These are phyloP conservation scores for Agrocybe pediades DNA, from an alignment of 768 basidiomycete genomes.

Conservation along the genomic window DNA sequence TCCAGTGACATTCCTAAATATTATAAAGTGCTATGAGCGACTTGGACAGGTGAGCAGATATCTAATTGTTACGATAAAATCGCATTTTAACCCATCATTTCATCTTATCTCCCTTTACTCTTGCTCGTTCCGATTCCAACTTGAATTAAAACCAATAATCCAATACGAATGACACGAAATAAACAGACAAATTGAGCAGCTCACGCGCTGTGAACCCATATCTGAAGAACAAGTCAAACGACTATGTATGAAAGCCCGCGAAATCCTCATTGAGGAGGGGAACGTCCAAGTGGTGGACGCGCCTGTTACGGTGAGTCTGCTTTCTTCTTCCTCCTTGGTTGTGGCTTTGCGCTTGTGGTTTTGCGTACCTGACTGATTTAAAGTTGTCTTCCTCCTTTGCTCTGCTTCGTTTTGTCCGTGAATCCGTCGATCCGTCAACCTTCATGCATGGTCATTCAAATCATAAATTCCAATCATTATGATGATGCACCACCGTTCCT, in stretches of 20 bases:
- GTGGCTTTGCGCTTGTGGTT: constrained; percentile 4
- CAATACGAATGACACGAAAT: no score
- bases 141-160: no score
- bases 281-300: constrained; percentile 97
- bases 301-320: constrained; percentile 81
- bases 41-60: constrained; percentile 52
- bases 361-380: constrained; percentile 1
- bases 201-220: constrained; percentile 92
- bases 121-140: background rate
- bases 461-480: background rate
- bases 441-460: background rate
- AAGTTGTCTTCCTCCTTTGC: background rate
- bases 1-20: background rate
- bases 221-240: constrained; percentile 95
- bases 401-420: background rate
- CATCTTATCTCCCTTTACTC: background rate
- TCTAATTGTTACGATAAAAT: background rate
- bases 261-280: constrained; percentile 96
- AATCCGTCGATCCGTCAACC: background rate
- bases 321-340: constrained; percentile 9
- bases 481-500: background rate
- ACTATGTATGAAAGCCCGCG: constrained; percentile 93
- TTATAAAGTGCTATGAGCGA: constrained; percentile 46
- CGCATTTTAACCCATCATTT: background rate
- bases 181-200: constrained; percentile 91